These are phyloP conservation scores for Aurantiochytrium sp. DNA, from an alignment of 108 stramenopile genomes.

Conservation along the genomic window DNA sequence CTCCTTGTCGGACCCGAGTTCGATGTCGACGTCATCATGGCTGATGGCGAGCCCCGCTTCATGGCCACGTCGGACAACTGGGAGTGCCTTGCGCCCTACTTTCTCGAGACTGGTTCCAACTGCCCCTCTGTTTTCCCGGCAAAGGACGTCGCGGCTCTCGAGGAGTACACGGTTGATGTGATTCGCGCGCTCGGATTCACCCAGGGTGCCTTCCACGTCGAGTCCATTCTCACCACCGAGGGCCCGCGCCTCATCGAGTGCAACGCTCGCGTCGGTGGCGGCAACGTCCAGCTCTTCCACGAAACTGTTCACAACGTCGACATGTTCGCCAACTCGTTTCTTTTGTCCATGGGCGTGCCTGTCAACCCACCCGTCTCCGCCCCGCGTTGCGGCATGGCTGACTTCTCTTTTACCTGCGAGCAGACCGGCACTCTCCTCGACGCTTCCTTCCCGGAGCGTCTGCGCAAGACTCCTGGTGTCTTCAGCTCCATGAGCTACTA, in stretches of 20 bases:
- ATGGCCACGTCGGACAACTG: neutral
- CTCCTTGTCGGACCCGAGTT: constrained; percentile 13
- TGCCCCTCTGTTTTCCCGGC: neutral
- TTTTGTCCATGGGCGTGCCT: constrained; percentile 10
- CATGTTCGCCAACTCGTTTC: neutral
- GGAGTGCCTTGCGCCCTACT: constrained; percentile 3
- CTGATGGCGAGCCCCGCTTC: neutral
- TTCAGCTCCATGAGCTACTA: neutral
- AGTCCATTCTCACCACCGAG: neutral
- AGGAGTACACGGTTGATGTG: neutral
- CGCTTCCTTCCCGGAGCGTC: neutral
- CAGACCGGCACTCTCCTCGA: neutral
- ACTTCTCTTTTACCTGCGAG: neutral
- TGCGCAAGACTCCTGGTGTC: neutral
- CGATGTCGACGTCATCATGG: constrained; percentile 18
- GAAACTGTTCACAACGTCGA: neutral
- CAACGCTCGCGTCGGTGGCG: constrained; percentile 20
- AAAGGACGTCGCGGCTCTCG: neutral
- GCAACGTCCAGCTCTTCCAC: neutral
- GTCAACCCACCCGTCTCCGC: neutral
- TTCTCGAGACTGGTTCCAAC: neutral
- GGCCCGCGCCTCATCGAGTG: constrained; percentile 12
- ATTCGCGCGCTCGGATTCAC: neutral
- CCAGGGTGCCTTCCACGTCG: constrained; percentile 4
- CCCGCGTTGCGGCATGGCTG: neutral